These are phyloP conservation scores for Solanum virginianum DNA, from an alignment of 257 asterid genomes.

Conservation along the genomic window DNA sequence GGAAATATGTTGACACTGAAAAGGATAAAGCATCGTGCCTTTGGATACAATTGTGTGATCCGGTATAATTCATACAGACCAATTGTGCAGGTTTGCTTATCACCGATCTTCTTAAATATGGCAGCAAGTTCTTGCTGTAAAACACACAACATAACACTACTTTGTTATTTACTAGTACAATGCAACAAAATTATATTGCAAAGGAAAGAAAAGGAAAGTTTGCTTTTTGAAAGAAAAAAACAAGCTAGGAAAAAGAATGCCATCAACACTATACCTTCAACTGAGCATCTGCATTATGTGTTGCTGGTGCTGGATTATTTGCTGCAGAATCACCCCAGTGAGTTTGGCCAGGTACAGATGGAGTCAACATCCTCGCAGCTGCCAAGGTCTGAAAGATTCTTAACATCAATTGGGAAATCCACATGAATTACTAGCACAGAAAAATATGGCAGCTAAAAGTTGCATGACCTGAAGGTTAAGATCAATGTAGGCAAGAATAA, in stretches of 20 bases:
- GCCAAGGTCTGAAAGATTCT: constrained; percentile 73
- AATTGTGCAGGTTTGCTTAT: constrained; percentile 96
- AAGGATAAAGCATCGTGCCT: constrained; percentile 28
- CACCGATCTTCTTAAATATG: constrained; percentile 95
- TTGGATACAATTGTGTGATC: constrained; percentile 92
- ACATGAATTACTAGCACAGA: not conserved
- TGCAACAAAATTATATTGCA: not conserved
- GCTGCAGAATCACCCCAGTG: constrained; percentile 90
- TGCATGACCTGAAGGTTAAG: constrained; percentile 85
- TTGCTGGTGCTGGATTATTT: constrained; percentile 66
- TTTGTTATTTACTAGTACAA: not conserved
- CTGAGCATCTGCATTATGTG: constrained; percentile 88
- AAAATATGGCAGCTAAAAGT: not conserved
- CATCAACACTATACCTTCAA: constrained; percentile 43
- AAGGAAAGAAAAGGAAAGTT: not conserved
- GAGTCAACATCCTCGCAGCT: constrained; percentile 99
- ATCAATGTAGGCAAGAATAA: constrained; percentile 96
- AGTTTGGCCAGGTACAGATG: constrained; percentile 92
- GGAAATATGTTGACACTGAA: not conserved
- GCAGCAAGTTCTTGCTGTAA: constrained; percentile 97
- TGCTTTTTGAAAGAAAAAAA: not conserved
- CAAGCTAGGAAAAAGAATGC: not conserved
- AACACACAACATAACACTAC: constrained; percentile 5
- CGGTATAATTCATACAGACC: constrained; percentile 94
- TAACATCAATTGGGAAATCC: not conserved